Evolutionary conservation across 2,329 filamentous ascomycete genomes (phyloP).

Genomic region (Hirsutella minnesotensis): DNA sequence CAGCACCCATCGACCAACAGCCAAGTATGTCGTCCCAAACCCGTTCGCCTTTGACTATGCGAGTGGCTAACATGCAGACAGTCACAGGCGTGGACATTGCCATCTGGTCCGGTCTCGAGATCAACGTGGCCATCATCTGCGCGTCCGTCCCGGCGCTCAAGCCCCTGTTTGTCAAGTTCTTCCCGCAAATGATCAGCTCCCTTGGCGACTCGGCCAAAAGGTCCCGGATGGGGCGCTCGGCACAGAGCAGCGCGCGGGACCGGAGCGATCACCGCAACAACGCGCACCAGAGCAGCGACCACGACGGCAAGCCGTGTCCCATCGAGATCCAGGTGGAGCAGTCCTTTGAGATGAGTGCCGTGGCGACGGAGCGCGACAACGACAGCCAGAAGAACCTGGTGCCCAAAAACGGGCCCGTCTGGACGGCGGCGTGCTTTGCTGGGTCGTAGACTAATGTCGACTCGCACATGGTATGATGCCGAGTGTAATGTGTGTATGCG

Average conservation of each 20-base stretch:
- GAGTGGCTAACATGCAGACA: neutral
- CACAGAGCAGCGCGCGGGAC: slow-evolving; percentile 2
- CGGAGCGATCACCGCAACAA: slow-evolving; percentile 3
- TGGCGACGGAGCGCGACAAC: slow-evolving; percentile 2
- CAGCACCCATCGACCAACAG: neutral
- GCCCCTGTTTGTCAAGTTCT: slow-evolving; percentile 15
- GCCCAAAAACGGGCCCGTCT: neutral
- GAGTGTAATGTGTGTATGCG: slow-evolving; percentile 4
- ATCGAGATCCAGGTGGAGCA: slow-evolving; percentile 8
- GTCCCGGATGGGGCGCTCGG: neutral
- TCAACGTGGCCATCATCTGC: slow-evolving; percentile 21
- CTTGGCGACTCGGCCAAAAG: slow-evolving; percentile 4
- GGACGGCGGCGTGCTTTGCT: neutral
- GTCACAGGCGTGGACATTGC: slow-evolving; percentile 11
- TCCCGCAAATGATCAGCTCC: slow-evolving; percentile 10
- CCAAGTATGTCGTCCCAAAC: too few species aligned
- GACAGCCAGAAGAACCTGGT: slow-evolving; percentile 7
- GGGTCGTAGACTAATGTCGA: neutral
- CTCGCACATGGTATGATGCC: neutral
- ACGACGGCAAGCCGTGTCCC: neutral
- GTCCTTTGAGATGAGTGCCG: slow-evolving; percentile 9
- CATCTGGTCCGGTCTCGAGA: slow-evolving; percentile 19
- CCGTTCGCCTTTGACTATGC: too few species aligned
- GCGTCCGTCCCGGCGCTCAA: slow-evolving; percentile 21
- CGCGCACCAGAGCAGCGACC: neutral